Base-by-base conservation (phyloP, 495 filamentous ascomycete genomes). In the Physcia stellaris region DNA sequence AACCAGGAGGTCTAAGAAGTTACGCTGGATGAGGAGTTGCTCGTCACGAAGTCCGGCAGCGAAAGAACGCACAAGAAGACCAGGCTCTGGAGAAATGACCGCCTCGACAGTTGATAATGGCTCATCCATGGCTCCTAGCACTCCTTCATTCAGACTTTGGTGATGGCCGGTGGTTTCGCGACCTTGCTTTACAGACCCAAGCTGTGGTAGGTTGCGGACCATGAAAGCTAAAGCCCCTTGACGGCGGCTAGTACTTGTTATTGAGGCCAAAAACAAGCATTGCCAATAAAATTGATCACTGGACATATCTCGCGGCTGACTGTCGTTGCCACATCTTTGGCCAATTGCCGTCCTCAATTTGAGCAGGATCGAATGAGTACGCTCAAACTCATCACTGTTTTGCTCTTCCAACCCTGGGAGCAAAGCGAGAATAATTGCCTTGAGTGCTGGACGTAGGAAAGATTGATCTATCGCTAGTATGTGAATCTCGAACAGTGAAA, bases 231-330 rank as follows among this genome's bases (percentile, higher is more conserved):
- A 61, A 16, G 85, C 84, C 19, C 90, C 90, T 46, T 80, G 78
- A 31, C 90, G 73, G 42, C 92, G 70, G 28, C 73, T 81, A 19
- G 81, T 67, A 51, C 84, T 86, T 4, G 88, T 94, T 24, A 99
- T 93, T 0, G 83, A 76, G 11, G 86, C 85, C 26, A 96, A 66
- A 47, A 99, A 94, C 46, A 99, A 80, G 57, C 84, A 94, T 62
- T 99, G 90, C 90, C 90, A 99, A 54, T 94, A 99, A 54, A 86
- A 93, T 47, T 86, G 83, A 37, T 87, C 83, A 20, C 74, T 78
- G 7, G 66, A 59, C 11, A 67, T 70, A 35, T 59, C n/a, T 68
- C 58, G 2, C 67, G 66, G 7, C 64, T 60, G 16, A 64, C 58
- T 33, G 45, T 51, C 30, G 50, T 48, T 21, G 55, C 60, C 29